phyloP scores from a whole-genome alignment of 768 basidiomycete species.

The Hygrocybe coccinea region DNA sequence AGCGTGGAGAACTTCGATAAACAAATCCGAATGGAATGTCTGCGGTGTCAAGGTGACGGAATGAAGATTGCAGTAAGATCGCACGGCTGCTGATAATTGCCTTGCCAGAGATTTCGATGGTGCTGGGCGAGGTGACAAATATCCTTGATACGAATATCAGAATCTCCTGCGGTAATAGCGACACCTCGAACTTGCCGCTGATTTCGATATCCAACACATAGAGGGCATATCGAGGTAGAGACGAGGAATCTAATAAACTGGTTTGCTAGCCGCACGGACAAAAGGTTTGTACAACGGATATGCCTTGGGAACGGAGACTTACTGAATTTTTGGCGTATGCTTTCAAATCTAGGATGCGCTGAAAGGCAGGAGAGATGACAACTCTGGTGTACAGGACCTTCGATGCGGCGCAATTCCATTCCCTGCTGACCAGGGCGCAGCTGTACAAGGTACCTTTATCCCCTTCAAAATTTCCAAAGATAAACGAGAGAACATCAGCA shows the following conservation, averaged over 20 bases:
- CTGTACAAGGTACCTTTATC: constrained; percentile 35
- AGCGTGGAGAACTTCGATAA: constrained; percentile 24
- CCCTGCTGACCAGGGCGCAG: constrained; percentile 43
- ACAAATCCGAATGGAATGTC: constrained; percentile 32
- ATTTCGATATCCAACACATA: constrained; percentile 43
- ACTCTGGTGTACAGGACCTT: constrained; percentile 43
- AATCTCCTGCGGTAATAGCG: constrained; percentile 3
- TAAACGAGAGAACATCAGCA: constrained; percentile 30
- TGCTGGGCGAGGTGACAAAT: constrained; percentile 22
- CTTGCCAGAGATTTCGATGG: constrained; percentile 28
- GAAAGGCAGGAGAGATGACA: constrained; percentile 34
- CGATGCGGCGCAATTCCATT: constrained; percentile 43
- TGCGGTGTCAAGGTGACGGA: constrained; percentile 32
- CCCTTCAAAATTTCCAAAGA: constrained; percentile 30
- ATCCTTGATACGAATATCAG: not conserved
- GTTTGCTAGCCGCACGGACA: constrained; percentile 3
- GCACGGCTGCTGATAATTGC: constrained; percentile 27
- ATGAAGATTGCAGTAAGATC: constrained; percentile 31
- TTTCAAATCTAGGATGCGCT: constrained; percentile 32
- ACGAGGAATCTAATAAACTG: constrained; percentile 34
- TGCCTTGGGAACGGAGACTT: constrained; percentile 9
- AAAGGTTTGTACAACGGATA: not conserved
- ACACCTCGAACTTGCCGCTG: constrained; percentile 32
- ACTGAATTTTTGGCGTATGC: constrained; percentile 33
- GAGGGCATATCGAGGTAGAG: constrained; percentile 34